phyloP scores from a whole-genome alignment of 495 filamentous ascomycete genomes.

The Talaromyces liani region DNA sequence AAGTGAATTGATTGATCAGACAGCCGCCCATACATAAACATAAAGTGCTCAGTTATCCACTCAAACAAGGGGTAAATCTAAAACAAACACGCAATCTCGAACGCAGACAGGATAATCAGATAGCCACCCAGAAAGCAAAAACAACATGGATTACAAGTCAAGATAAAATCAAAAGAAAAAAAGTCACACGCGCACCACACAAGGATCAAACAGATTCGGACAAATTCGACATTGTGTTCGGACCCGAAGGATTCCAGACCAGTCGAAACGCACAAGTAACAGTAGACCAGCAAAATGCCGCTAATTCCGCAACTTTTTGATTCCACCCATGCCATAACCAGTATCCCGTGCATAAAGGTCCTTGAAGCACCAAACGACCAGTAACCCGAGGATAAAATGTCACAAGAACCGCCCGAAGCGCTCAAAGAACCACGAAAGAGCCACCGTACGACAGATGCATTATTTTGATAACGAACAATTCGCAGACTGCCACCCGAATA shows the following conservation, averaged over 20 bases:
- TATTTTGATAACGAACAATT: constrained; percentile 10
- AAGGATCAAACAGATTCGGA: background rate
- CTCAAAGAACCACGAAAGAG: constrained; percentile 8
- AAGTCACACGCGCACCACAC: constrained; percentile 5
- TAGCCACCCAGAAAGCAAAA: constrained; percentile 27
- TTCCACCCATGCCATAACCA: constrained; percentile 17
- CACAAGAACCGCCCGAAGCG: constrained; percentile 8
- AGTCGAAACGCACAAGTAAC: background rate
- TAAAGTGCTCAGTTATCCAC: constrained; percentile 22
- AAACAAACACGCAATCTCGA: constrained; percentile 19
- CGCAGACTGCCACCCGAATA: constrained; percentile 13
- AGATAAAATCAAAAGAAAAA: constrained; percentile 10
- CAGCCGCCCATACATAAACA: constrained; percentile 33
- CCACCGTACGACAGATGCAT: constrained; percentile 10
- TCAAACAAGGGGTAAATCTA: constrained; percentile 22
- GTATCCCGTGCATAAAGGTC: constrained; percentile 12
- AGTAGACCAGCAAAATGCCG: constrained; percentile 9
- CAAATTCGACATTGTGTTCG: background rate
- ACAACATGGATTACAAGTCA: constrained; percentile 13
- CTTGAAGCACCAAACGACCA: constrained; percentile 6
- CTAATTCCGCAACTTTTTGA: constrained; percentile 11
- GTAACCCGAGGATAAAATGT: constrained; percentile 5
- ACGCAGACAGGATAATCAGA: constrained; percentile 16
- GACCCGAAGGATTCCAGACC: background rate
- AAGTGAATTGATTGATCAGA: constrained; percentile 34